Evolutionary conservation across 768 basidiomycete species (phyloP).

Genomic region (Russula sp.): DNA sequence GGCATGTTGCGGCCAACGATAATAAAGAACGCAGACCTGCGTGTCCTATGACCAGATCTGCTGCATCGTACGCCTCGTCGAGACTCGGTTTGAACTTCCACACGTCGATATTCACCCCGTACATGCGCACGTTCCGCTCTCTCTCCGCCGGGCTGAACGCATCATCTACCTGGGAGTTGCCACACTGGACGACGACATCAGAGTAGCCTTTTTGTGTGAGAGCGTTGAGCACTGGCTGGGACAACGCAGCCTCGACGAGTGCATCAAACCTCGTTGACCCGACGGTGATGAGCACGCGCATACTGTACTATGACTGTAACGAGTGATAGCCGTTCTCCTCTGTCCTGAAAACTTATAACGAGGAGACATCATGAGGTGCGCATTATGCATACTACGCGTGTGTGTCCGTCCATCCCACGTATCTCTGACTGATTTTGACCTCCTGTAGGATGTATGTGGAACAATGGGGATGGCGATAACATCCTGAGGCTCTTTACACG

Average conservation of each 20-base stretch:
- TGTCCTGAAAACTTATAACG: no score
- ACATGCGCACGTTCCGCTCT: constrained; percentile 28
- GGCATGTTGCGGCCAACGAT: background rate
- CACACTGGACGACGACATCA: constrained; percentile 71
- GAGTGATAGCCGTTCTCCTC: background rate
- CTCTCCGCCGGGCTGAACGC: constrained; percentile 30
- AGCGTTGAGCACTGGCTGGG: constrained; percentile 52
- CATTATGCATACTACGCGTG: constrained; percentile 76
- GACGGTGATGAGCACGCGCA: constrained; percentile 72
- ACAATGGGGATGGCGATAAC: constrained; percentile 97
- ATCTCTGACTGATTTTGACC: constrained; percentile 25
- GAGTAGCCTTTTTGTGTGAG: constrained; percentile 57
- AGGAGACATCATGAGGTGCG: no score
- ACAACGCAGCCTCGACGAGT: constrained; percentile 61
- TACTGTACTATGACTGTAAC: constrained; percentile 13
- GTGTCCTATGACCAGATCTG: constrained; percentile 87
- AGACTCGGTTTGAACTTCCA: constrained; percentile 77
- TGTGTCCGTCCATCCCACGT: constrained; percentile 13
- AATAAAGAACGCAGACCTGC: constrained; percentile 58
- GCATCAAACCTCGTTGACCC: constrained; percentile 86
- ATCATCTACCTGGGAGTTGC: constrained; percentile 55
- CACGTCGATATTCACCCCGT: constrained; percentile 55
- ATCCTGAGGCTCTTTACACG: no score
- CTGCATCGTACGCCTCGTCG: constrained; percentile 56
- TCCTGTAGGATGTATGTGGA: constrained; percentile 70